Conservation (phyloP, 73 alveolate genomes). For the Paramecium caudatum region DNA sequence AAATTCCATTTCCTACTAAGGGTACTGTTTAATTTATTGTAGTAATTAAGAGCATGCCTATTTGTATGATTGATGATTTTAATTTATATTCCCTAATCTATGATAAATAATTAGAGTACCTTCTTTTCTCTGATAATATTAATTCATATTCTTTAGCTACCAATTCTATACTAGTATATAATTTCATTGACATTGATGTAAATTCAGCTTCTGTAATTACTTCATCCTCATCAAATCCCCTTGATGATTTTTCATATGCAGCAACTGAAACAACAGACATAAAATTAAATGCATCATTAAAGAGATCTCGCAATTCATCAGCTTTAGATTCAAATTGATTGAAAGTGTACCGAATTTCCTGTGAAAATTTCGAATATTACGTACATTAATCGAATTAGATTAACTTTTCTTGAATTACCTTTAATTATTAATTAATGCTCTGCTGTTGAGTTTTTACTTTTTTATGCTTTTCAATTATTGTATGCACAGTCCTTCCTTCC, state of each 20-base stretch:
- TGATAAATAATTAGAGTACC: neutral
- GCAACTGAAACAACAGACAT: constrained; percentile 30
- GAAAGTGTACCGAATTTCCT: neutral
- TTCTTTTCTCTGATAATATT: constrained; percentile 36
- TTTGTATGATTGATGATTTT: neutral
- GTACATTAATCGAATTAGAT: constrained; percentile 13
- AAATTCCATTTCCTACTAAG: neutral
- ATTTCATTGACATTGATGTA: neutral
- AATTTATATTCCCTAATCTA: constrained; percentile 21
- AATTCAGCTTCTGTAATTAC: constrained; percentile 35
- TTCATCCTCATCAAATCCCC: constrained; percentile 3
- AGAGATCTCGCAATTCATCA: constrained; percentile 47
- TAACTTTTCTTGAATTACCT: neutral
- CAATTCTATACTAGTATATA: neutral
- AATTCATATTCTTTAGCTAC: constrained; percentile 3
- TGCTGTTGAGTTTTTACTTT: neutral
- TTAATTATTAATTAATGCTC: neutral
- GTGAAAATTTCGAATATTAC: neutral
- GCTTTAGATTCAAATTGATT: constrained; percentile 52
- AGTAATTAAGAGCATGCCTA: neutral
- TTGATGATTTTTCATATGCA: neutral
- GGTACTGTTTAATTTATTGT: neutral
- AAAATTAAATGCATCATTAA: constrained; percentile 59
- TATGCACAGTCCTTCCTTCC: constrained; percentile 32
- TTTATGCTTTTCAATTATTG: constrained; percentile 4